These are phyloP conservation scores for Haplographium delicatum DNA, from an alignment of 495 filamentous ascomycete species.

Conservation along the genomic window DNA sequence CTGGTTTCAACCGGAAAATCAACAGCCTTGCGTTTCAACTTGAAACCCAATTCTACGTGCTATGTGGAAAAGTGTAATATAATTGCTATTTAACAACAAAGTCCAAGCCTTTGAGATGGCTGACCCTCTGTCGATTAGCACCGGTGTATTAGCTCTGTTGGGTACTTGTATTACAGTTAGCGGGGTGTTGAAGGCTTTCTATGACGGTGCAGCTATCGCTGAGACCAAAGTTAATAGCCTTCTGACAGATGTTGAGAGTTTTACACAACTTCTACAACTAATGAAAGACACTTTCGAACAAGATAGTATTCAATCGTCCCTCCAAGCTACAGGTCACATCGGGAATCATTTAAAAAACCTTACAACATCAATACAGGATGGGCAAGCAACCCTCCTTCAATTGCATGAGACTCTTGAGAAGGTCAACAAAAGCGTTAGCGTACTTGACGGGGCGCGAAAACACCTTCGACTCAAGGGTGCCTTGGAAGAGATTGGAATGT, in stretches of 20 bases:
- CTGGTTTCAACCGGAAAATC: no score
- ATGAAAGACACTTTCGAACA: slow-evolving; percentile 18
- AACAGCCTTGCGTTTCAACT: no score
- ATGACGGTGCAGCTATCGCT: slow-evolving; percentile 2
- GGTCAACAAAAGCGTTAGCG: slow-evolving; percentile 3
- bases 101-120: no score
- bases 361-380: slow-evolving; percentile 7
- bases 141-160: slow-evolving; percentile 1
- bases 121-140: slow-evolving; percentile 9
- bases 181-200: slow-evolving; percentile 8
- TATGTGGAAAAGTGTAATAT: no score
- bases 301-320: background rate
- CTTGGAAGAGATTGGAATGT: slow-evolving; percentile 8
- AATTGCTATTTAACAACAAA: no score
- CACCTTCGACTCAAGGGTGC: slow-evolving; percentile 3
- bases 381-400: background rate
- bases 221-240: slow-evolving; percentile 6
- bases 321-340: slow-evolving; percentile 9
- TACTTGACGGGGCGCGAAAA: slow-evolving; percentile 13
- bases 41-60: no score
- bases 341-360: slow-evolving; percentile 4
- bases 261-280: background rate
- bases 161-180: slow-evolving; percentile 1
- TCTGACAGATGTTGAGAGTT: slow-evolving; percentile 8
- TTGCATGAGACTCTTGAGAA: slow-evolving; percentile 3